Base-by-base conservation (phyloP, 306 rosid genomes). In the Acacia crassicarpa region DNA sequence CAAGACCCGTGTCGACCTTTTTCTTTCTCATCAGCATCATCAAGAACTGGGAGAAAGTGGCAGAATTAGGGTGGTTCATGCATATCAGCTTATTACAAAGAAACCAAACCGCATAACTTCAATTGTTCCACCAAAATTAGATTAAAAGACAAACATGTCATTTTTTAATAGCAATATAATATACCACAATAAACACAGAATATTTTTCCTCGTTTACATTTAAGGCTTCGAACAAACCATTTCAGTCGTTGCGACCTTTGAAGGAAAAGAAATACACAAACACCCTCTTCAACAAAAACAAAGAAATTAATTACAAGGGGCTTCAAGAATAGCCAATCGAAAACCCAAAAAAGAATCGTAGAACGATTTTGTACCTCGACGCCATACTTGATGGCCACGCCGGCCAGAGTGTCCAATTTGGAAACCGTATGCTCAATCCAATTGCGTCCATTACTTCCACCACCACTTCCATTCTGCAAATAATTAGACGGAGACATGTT, bases 361-460 rank as follows among this genome's bases (percentile, higher is more conserved):
- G 74, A 33, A 7, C 45, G 32, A 49, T 48, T 48, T 23, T 35
- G 61, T 84, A 89, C 92, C 92, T 89, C 92, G 44, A 89, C 92
- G 6, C 92, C 92, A 38, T 89, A 89, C 83, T 89, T 89, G 66
- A 89, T 89, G 72, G 92, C 92, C 48, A 89, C 87, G 56, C 92
- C 92, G 59, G 90, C 92, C 17, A 89, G 86, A 27, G 92, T 89
- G 73, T 89, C 92, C 76, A 87, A 74, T 76, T 81, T 89, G 41
- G 92, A 89, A 30, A 89, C 90, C 43, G 61, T 86, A 35, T 89
- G 92, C 71, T 89, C 90, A 30, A 83, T 85, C 77, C 75, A 87
- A 69, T 85, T 89, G 53, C 73, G 56, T 15, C 90, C 91, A 78
- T 85, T 70, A 49, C 65, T 54, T 27, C 77, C 70, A 0, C 77